These are phyloP conservation scores for Penicillium pancosmium DNA, from an alignment of 495 filamentous ascomycete genomes.

Conservation along the genomic window DNA sequence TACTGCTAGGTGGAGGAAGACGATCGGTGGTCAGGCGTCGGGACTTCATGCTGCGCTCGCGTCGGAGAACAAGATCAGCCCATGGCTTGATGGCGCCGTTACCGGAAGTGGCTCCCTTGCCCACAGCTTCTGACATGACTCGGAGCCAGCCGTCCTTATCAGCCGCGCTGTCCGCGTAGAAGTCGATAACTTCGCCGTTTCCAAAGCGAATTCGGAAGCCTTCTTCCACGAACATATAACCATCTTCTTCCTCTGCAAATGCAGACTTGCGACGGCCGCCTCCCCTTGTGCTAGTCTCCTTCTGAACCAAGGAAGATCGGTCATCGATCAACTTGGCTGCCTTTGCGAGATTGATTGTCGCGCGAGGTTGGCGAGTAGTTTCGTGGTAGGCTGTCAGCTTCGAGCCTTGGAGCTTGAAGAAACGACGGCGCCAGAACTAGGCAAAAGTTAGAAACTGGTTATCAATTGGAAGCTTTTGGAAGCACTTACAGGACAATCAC, in stretches of 20 bases:
- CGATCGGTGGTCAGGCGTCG: slow-evolving; percentile 37
- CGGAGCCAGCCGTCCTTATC: slow-evolving; percentile 96
- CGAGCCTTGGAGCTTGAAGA: slow-evolving; percentile 89
- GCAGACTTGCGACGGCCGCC: slow-evolving; percentile 86
- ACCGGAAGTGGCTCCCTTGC: slow-evolving; percentile 57
- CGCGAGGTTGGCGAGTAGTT: slow-evolving; percentile 89
- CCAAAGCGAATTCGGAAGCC: slow-evolving; percentile 97
- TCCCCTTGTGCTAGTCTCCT: slow-evolving; percentile 70
- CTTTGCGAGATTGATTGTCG: slow-evolving; percentile 94
- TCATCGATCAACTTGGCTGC: slow-evolving; percentile 95
- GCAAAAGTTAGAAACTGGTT: slow-evolving; percentile 3
- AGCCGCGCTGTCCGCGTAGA: slow-evolving; percentile 85
- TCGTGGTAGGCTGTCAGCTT: slow-evolving; percentile 97
- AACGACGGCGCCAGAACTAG: slow-evolving; percentile 95
- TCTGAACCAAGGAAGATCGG: slow-evolving; percentile 76
- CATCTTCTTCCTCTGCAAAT: slow-evolving; percentile 97
- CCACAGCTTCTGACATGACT: slow-evolving; percentile 81
- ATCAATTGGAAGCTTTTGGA: neutral
- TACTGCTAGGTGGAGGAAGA: slow-evolving; percentile 19
- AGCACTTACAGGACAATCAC: slow-evolving; percentile 90
- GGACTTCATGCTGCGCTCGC: slow-evolving; percentile 41
- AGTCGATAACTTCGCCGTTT: slow-evolving; percentile 97
- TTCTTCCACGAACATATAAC: slow-evolving; percentile 99
- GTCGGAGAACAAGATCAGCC: slow-evolving; percentile 80
- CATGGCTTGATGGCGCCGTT: slow-evolving; percentile 58